Percentiles rank a stretch among this genome's conserved stretches.
These are phyloP conservation scores for Exophiala aquamarina DNA, from an alignment of 2,329 filamentous ascomycete genomes.

Conservation along the genomic window DNA sequence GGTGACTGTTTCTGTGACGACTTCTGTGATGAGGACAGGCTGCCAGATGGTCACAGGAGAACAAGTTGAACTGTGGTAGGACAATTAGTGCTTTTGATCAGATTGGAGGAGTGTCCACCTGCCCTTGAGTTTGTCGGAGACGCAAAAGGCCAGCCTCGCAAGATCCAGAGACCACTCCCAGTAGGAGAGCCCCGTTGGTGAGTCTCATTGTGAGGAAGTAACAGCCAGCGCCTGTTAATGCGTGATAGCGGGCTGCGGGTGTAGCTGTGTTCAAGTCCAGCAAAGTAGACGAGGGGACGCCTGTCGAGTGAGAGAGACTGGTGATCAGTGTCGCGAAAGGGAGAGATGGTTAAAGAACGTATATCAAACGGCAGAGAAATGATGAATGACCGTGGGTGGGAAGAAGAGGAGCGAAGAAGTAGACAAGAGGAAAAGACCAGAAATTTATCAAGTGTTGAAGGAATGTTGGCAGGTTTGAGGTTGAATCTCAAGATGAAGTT, in stretches of 20 bases:
- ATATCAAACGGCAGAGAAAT: neutral
- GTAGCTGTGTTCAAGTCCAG: no score
- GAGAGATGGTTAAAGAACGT: neutral
- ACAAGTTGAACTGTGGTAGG: slow-evolving; percentile 12
- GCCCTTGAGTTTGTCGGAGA: slow-evolving; percentile 10
- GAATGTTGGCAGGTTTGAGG: neutral
- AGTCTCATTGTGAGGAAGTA: slow-evolving; percentile 10
- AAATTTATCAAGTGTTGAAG: neutral
- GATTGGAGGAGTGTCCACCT: neutral
- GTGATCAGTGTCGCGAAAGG: neutral
- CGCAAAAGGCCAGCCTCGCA: slow-evolving; percentile 17
- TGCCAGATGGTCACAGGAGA: slow-evolving; percentile 14
- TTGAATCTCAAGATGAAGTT: no score
- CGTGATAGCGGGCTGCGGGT: no score
- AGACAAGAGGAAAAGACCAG: slow-evolving; percentile 4
- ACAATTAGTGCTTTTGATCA: no score
- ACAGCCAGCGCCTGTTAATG: no score
- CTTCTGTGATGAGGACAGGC: slow-evolving; percentile 7
- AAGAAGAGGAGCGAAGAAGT: neutral
- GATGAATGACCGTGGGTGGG: no score
- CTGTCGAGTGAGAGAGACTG: neutral
- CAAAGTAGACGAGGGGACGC: no score
- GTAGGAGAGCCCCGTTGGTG: slow-evolving; percentile 2
- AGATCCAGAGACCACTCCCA: slow-evolving; percentile 10
- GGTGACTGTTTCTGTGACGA: slow-evolving; percentile 16